Conservation (phyloP, 2,329 filamentous ascomycete genomes). For the Endoconidiophora polonica region DNA sequence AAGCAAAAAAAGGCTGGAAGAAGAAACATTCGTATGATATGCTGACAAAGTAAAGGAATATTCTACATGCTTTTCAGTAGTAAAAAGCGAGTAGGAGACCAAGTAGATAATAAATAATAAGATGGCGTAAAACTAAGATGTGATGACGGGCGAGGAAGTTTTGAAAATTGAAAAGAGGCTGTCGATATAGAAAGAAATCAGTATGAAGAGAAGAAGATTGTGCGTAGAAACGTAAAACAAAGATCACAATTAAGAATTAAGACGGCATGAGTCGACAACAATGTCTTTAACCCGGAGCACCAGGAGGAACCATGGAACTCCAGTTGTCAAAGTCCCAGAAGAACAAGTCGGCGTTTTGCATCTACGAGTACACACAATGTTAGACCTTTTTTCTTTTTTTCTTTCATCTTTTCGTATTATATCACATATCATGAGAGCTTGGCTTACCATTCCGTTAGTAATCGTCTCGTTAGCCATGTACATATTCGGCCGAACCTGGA, state of each 20-base stretch:
- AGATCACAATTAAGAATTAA: not conserved
- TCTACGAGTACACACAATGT: not conserved
- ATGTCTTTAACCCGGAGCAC: slow-evolving; percentile 7
- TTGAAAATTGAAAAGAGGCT: too few species aligned
- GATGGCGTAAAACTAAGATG: not conserved
- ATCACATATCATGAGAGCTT: too few species aligned
- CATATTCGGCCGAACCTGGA: slow-evolving; percentile 9
- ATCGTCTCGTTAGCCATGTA: slow-evolving; percentile 4
- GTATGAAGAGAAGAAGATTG: too few species aligned
- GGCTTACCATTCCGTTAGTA: slow-evolving; percentile 6
- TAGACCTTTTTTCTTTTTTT: not conserved
- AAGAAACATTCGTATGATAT: not conserved
- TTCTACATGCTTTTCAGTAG: too few species aligned
- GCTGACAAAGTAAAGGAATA: too few species aligned
- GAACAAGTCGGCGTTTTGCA: slow-evolving; percentile 5
- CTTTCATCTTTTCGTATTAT: too few species aligned
- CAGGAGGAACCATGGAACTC: slow-evolving; percentile 13
- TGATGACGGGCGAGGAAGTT: too few species aligned
- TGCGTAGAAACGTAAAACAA: too few species aligned
- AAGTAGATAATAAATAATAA: not conserved
- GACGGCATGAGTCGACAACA: not conserved
- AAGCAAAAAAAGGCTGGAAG: too few species aligned
- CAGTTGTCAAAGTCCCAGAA: slow-evolving; percentile 12
- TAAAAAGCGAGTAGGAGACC: not conserved
- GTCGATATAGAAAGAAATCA: not conserved